Evolutionary conservation across 2,329 filamentous ascomycete genomes (phyloP).

Genomic region (Penicillium sp.): DNA sequence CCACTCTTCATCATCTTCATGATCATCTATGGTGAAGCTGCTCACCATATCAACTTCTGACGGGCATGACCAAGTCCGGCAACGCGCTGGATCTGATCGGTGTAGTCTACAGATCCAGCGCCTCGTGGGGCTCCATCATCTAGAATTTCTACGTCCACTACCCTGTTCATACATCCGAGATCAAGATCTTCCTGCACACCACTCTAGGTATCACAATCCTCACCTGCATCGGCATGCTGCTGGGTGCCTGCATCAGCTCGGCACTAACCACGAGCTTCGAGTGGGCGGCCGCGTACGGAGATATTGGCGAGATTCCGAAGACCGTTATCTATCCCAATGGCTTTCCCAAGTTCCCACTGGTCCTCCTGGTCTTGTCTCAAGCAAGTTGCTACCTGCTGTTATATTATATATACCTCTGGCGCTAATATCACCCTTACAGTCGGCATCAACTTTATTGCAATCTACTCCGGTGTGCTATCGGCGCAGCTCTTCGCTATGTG

Average conservation of each 20-base stretch:
- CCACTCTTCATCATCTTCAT: constrained; percentile 42
- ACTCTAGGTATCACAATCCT: constrained; percentile 23
- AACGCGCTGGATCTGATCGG: constrained; percentile 37
- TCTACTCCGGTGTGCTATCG: constrained; percentile 37
- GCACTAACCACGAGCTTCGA: constrained; percentile 17
- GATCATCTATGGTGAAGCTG: constrained; percentile 48
- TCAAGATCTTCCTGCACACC: constrained; percentile 22
- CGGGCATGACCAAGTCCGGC: constrained; percentile 27
- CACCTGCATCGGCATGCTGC: constrained; percentile 22
- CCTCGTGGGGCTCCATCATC: constrained; percentile 25
- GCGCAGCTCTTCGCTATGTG: constrained; percentile 42
- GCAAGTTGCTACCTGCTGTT: not conserved
- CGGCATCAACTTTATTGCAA: constrained; percentile 43
- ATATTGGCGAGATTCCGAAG: constrained; percentile 22
- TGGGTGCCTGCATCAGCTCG: constrained; percentile 18
- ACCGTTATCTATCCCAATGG: constrained; percentile 19
- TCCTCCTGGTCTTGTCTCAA: constrained; percentile 35
- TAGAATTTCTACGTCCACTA: constrained; percentile 26
- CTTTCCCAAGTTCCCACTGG: constrained; percentile 33
- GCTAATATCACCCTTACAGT: constrained; percentile 1
- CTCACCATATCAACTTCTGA: constrained; percentile 39
- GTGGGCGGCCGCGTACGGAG: constrained; percentile 17
- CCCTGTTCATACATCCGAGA: constrained; percentile 18
- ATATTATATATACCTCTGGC: not conserved
- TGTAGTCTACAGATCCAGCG: constrained; percentile 30